These are phyloP conservation scores for Russula ochroleuca DNA, from an alignment of 768 basidiomycete genomes.

Conservation along the genomic window DNA sequence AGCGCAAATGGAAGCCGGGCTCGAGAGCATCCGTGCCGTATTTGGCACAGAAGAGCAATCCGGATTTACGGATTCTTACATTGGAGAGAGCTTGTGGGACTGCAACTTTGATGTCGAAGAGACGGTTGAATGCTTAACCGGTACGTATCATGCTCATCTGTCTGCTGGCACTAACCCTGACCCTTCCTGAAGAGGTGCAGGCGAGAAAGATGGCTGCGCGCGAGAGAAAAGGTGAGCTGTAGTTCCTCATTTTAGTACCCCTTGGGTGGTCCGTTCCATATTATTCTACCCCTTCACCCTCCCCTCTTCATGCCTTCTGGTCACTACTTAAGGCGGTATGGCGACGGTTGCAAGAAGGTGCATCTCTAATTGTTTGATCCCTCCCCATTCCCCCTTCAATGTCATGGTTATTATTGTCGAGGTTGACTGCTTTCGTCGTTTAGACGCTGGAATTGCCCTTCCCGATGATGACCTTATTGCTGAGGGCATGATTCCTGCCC, in stretches of 20 bases:
- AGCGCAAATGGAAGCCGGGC: conserved; percentile 66
- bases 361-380: conserved; percentile 26
- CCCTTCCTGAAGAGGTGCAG: conserved; percentile 56
- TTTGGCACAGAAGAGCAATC: conserved; percentile 63
- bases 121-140: conserved; percentile 67
- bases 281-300: conserved; percentile 33
- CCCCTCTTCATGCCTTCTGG: conserved; percentile 29
- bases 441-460: conserved; percentile 30
- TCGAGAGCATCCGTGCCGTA: conserved; percentile 62
- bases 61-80: conserved; percentile 66
- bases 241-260: conserved; percentile 35
- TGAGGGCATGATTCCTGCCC: conserved; percentile 22
- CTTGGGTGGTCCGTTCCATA: conserved; percentile 29
- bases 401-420: conserved; percentile 29
- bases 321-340: conserved; percentile 24
- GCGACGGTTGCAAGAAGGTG: conserved; percentile 28
- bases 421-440: conserved; percentile 27
- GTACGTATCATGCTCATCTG: conserved; percentile 42
- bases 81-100: conserved; percentile 83
- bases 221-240: conserved; percentile 82
- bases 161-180: background rate
- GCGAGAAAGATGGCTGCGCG: conserved; percentile 55
- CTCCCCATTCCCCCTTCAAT: conserved; percentile 13
- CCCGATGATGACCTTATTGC: conserved; percentile 24
- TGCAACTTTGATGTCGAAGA: conserved; percentile 80